Percentiles rank a stretch among this genome's conserved stretches.
These are phyloP conservation scores for Leonotis leonurus DNA, from an alignment of 257 asterid species.

Conservation along the genomic window DNA sequence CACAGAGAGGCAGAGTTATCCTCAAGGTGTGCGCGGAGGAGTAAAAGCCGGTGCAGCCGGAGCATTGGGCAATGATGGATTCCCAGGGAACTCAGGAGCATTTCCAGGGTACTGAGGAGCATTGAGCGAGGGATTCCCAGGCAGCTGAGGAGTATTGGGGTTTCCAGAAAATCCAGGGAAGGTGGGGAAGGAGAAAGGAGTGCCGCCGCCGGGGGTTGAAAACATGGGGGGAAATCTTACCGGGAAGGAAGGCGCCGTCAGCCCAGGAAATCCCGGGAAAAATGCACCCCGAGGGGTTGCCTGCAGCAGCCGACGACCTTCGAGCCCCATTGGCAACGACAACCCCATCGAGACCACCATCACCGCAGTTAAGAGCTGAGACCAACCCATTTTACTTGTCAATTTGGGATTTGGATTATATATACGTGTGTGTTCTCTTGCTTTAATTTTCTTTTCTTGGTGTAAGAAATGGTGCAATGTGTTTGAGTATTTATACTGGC, in stretches of 20 bases:
- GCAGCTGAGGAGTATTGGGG: neutral
- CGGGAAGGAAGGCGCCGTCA: neutral
- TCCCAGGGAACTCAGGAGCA: neutral
- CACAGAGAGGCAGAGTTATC: neutral
- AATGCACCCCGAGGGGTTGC: neutral
- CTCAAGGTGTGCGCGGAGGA: neutral
- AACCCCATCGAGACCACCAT: too few relatives aligned
- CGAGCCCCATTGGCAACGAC: conserved; percentile 1
- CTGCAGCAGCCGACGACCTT: conserved; percentile 22
- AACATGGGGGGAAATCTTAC: neutral
- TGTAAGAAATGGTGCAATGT: neutral
- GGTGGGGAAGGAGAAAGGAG: conserved; percentile 1
- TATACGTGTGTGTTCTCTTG: too few relatives aligned
- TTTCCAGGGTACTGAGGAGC: neutral
- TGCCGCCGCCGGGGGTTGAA: neutral
- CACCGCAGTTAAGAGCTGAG: too few relatives aligned
- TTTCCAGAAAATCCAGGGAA: neutral
- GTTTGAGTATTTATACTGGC: neutral
- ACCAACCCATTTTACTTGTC: too few relatives aligned
- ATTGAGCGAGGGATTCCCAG: neutral
- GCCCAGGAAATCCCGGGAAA: conserved; percentile 23
- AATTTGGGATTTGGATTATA: too few relatives aligned
- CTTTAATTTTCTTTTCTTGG: too few relatives aligned
- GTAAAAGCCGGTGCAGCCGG: conserved; percentile 13
- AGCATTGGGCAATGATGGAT: neutral